Percentiles rank a stretch among this genome's conserved stretches.
Evolutionary conservation across 2,329 filamentous ascomycete genomes (phyloP).

Genomic region (Epichloe bromicola): DNA sequence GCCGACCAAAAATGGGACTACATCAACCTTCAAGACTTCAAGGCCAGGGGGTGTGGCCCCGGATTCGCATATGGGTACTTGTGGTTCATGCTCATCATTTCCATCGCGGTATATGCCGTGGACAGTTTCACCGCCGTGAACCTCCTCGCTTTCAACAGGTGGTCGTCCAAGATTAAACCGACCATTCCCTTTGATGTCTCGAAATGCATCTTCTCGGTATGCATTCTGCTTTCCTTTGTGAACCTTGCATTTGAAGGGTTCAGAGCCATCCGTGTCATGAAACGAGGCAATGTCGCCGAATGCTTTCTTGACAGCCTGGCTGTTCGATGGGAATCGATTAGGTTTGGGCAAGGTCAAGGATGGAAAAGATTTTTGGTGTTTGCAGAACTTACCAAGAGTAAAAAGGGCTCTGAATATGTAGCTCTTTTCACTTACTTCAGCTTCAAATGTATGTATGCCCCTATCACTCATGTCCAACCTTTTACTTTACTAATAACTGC

Average conservation of each 20-base stretch:
- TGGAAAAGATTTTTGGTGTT: constrained; percentile 91
- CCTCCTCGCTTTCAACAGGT: constrained; percentile 74
- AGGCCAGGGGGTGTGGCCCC: constrained; percentile 65
- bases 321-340: constrained; percentile 69
- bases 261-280: constrained; percentile 68
- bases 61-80: constrained; percentile 75
- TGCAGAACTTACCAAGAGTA: constrained; percentile 78
- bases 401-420: constrained; percentile 80
- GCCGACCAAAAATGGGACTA: constrained; percentile 93
- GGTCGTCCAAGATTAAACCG: constrained; percentile 74
- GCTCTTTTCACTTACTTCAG: constrained; percentile 84
- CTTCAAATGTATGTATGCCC: constrained; percentile 40
- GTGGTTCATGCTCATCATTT: constrained; percentile 66
- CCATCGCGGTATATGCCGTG: constrained; percentile 72
- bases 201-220: constrained; percentile 90
- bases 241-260: constrained; percentile 72
- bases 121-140: constrained; percentile 93
- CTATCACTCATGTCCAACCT: neutral
- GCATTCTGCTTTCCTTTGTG: constrained; percentile 81
- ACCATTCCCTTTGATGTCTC: constrained; percentile 63
- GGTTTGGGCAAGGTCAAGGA: constrained; percentile 61
- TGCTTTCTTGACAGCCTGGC: constrained; percentile 85
- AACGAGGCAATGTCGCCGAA: constrained; percentile 73
- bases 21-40: constrained; percentile 69
- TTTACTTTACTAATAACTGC: neutral